Evolutionary conservation across 1,284 basidiomycete genomes (phyloP).

Genomic region (Sporisorium scitamineum): DNA sequence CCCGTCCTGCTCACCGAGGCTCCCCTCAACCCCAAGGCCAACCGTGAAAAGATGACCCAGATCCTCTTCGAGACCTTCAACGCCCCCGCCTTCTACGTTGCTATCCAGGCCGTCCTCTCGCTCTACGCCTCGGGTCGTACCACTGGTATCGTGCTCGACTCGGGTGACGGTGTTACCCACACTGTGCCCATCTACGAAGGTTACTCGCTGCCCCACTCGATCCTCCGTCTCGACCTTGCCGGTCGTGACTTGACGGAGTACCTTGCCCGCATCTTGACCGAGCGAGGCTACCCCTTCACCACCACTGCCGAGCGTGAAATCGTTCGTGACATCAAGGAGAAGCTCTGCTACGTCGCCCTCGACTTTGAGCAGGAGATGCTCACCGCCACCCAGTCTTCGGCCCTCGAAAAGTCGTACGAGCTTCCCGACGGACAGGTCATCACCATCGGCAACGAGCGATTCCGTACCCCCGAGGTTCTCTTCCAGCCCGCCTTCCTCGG

Average conservation of each 20-base stretch:
- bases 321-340: conserved; percentile 98
- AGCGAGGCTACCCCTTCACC: conserved; percentile 94
- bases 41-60: conserved; percentile 96
- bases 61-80: conserved; percentile 99
- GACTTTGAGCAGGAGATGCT: conserved; percentile 97
- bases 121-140: conserved; percentile 91
- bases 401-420: conserved; percentile 94
- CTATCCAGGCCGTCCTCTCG: conserved; percentile 91
- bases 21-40: conserved; percentile 93
- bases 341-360: conserved; percentile 95
- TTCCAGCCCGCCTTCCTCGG: conserved; percentile 96
- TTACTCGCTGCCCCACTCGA: conserved; percentile 93
- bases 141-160: conserved; percentile 93
- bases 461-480: conserved; percentile 95
- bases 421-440: conserved; percentile 96
- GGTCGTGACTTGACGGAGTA: conserved; percentile 92
- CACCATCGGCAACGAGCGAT: conserved; percentile 95
- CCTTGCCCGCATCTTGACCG: conserved; percentile 91
- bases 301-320: conserved; percentile 93
- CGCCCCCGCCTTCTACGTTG: conserved; percentile 90
- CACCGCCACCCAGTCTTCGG: conserved; percentile 89
- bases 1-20: conserved; percentile 93
- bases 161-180: conserved; percentile 93
- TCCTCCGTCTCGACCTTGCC: conserved; percentile 92
- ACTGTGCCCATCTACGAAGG: conserved; percentile 95